Evolutionary conservation across 257 asterid genomes (phyloP).

Genomic region (Rehmannia glutinosa): DNA sequence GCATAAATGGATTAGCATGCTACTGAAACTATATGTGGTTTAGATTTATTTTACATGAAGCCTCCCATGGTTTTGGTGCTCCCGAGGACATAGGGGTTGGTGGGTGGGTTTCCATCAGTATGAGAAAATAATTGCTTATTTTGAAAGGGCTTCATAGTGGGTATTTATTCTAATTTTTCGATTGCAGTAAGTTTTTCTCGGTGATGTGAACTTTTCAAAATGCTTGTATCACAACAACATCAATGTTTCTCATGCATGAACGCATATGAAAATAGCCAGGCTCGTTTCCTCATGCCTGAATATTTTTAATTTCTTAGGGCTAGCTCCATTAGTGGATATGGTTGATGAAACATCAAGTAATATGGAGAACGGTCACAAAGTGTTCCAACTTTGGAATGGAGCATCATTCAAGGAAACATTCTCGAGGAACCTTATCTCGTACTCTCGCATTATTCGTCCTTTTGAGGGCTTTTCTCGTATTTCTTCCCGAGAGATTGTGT

Average conservation of each 20-base stretch:
- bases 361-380: conserved; percentile 9
- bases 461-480: conserved; percentile 38
- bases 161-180: background rate
- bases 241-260: background rate
- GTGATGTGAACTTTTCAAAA: background rate
- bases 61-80: no score
- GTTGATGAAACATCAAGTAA: conserved; percentile 27
- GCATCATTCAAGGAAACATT: conserved; percentile 35
- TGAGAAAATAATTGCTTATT: background rate
- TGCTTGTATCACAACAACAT: background rate
- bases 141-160: background rate
- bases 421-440: conserved; percentile 46
- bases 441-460: conserved; percentile 42
- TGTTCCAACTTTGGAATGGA: conserved; percentile 22
- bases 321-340: conserved; percentile 33
- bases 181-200: background rate
- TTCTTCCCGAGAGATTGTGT: conserved; percentile 41
- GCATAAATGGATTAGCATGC: no score
- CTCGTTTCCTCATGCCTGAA: conserved; percentile 13
- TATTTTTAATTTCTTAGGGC: conserved; percentile 31
- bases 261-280: background rate
- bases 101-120: no score
- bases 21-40: no score
- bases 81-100: no score
- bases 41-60: no score